Evolutionary conservation across 2,329 filamentous ascomycete species (phyloP), one percentile per base, ranked within the genome.

Genomic region (Acrodontium crateriforme): DNA sequence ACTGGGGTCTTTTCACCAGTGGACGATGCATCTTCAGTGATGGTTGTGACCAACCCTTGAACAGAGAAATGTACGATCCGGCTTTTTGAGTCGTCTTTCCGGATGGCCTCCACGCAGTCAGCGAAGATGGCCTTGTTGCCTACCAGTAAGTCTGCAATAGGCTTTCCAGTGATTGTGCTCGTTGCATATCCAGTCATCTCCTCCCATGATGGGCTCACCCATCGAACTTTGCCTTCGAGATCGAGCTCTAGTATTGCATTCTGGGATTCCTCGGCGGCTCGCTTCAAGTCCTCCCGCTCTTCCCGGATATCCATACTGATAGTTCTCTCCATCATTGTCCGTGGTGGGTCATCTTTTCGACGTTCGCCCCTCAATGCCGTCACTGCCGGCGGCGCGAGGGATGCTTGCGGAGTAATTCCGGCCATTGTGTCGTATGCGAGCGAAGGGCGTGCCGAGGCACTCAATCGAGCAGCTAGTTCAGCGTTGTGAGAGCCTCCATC

Each of bases 181-280:
- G 76, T 68, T 24, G 70, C 60, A 3, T 80, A 87, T 33, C 89
- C 89, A 35, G 95, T 78, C 27, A 98, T 78, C 46, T 95, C 84
- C 35, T 73, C 71, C 89, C 89, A 98, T 10, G 87, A 94, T 9
- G 85, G 82, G 53, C 87, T 95, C 45, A 92, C 85, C 82, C 89
- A 98, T 57, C 84, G 79, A 46, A 98, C 78, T 36, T 74, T 78
- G 40, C 83, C 83, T 49, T 94, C 80, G 31, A 95, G 69, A 47
- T 84, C 83, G 40, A 98, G 67, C 59, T 98, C 87, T 50, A 98
- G 69, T 52, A 98, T 93, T 39, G 92, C 81, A 56, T 95, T 98
- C 52, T 93, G 67, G 13, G 85, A 94, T 60, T 94, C 83, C 58
- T 95, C 87, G 27, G 87, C 89, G 21, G 87, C 89, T 60, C 93